Base-by-base conservation (phyloP, 441 rosid species). In the Erodium moschatum region DNA sequence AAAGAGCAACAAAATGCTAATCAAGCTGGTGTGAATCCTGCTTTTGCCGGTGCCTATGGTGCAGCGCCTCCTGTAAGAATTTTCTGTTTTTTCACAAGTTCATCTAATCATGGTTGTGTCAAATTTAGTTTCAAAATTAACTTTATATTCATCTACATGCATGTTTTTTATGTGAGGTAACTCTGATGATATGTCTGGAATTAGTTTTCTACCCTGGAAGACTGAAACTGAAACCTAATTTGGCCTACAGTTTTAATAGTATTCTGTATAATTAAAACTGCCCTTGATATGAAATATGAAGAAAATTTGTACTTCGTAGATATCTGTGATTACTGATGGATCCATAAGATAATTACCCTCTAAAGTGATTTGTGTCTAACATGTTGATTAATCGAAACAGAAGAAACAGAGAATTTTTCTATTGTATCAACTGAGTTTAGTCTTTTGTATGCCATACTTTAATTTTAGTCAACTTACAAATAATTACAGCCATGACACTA, bases 1-100 rank as follows among this genome's bases (percentile, higher is more conserved):
- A 94, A 85, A 77, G 96, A 94, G 52, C 97, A 91, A 67, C 86
- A 87, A 75, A 90, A 91, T 81, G 81, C 90, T 71, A 77, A 84
- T 74, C 95, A 81, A 70, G 77, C 74, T 50, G 88, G 79, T 44
- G 65, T 75, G 73, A 84, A 82, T 76, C 81, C 96, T 68, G 85
- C 84, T 42, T 89, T 87, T 82, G 82, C 85, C 6, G 86, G 96
- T 65, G 84, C 78, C 65, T 91, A 85, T 66, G 90, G 96, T 69
- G 75, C 84, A 83, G 72, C 83, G 33, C 97, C 97, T 83, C 85
- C 93, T 78, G 98, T 94, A 76, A 83, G 93, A 74, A 46, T 16
- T 24, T 68, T 67, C 42, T 62, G 10, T 70, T 13, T 38, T 52
- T 44, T 67, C 54, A 40, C 44, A 52, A 56, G 46, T 10, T 75